These are phyloP conservation scores for Diaporthe eres DNA, from an alignment of 2,329 filamentous ascomycete genomes.

Conservation along the genomic window DNA sequence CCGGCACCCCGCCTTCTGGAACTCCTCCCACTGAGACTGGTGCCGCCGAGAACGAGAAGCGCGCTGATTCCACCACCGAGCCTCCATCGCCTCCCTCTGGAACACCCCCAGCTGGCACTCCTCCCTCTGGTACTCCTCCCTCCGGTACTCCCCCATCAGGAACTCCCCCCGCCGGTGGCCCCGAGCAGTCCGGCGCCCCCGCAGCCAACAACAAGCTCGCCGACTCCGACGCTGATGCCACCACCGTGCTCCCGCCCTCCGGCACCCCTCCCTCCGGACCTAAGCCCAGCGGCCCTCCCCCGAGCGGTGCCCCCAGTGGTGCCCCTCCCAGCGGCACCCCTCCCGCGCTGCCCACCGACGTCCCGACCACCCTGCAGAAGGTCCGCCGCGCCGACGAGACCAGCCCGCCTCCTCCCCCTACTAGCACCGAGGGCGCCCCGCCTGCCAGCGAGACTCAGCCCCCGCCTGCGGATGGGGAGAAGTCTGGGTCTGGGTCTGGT, in stretches of 20 bases:
- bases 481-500: neutral
- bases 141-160: neutral
- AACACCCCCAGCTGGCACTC: neutral
- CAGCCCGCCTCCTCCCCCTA: neutral
- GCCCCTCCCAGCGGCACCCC: constrained; percentile 4
- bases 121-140: neutral
- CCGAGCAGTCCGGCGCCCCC: neutral
- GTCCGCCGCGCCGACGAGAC: constrained; percentile 19
- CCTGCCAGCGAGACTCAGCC: neutral
- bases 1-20: neutral
- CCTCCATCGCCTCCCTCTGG: neutral
- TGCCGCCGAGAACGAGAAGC: neutral
- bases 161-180: neutral
- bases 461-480: neutral
- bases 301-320: neutral
- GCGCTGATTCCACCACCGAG: neutral
- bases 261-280: neutral
- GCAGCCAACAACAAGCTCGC: neutral
- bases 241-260: neutral
- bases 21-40: neutral
- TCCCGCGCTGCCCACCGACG: constrained; percentile 19
- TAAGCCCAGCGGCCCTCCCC: neutral
- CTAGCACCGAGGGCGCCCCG: neutral
- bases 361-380: constrained; percentile 16
- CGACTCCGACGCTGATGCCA: neutral